Base-by-base conservation (phyloP, 768 basidiomycete species). In the Cystoderma amianthinum region DNA sequence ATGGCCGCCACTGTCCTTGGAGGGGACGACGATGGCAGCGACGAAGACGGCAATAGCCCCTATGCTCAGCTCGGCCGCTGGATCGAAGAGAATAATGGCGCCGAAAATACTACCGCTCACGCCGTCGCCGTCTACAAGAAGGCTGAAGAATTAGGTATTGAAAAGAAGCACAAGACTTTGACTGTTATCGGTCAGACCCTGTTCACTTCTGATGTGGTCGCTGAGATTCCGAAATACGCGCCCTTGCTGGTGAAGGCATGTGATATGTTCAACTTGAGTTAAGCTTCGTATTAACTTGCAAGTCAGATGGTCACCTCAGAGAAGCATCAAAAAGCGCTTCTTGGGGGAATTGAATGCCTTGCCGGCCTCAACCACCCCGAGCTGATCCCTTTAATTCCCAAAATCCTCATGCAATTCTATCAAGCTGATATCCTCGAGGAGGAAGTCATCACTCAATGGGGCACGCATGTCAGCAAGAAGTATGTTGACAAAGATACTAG, bases 381-480 rank as follows among this genome's bases (percentile, higher is more conserved):
- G 12, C 69, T 91, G 30, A 63, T 87, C 38, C 62, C 80, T 2
- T 53, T 69, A 3, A 78, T 96, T 9, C 92, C 94, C 13, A 95
- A 95, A 61, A 80, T 96, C 49, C 72, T 99, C 45, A 97, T 98
- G 94, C 78, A 63, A 10, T 76, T 96, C 52, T 99, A 97, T 61
- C 93, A 98, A 61, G 76, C 69, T 30, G 96, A 98, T 51, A 69
- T 98, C 13, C 66, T 99, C 39, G 93, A 97, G 5, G 96, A 99
- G 59, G 91, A 90, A 18, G 74, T 95, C 4, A 70, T 94, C 38
- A 80, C 72, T 7, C 81, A 93, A 48, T 97, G 93, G 95, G 93
- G 93, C 6, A 95, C 90, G 3, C 93, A 95, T 52, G 90, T 93
- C 57, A 89, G 85, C 65, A 95, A 87, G 74, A 96, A 97, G 68